phyloP scores from a whole-genome alignment of 2,329 filamentous ascomycete species.

The Akanthomyces lecanii region DNA sequence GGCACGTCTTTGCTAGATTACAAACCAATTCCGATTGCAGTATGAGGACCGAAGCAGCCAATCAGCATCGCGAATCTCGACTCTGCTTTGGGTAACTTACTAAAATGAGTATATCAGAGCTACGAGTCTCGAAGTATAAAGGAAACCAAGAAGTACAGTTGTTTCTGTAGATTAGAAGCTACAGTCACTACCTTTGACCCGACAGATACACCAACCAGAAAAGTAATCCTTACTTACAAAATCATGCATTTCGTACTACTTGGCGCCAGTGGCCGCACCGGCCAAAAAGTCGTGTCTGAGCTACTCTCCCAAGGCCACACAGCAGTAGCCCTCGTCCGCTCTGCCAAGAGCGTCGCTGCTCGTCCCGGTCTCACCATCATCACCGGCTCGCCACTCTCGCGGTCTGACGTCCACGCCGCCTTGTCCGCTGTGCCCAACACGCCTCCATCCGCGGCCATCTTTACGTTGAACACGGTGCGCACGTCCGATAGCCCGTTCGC shows the following conservation, averaged over 20 bases:
- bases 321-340: constrained; percentile 37
- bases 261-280: constrained; percentile 41
- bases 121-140: not conserved
- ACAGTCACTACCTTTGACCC: not conserved
- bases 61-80: not conserved
- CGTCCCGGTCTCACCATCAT: constrained; percentile 29
- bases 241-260: constrained; percentile 39
- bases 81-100: not conserved
- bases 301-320: constrained; percentile 35
- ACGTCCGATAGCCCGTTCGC: constrained; percentile 39
- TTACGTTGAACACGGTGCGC: constrained; percentile 38
- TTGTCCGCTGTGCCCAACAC: constrained; percentile 21
- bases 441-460: constrained; percentile 30
- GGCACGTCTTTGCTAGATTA: not conserved
- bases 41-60: not conserved
- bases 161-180: not conserved
- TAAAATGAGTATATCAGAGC: not conserved
- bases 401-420: constrained; percentile 30
- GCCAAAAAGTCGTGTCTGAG: constrained; percentile 38
- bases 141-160: not conserved
- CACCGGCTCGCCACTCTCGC: constrained; percentile 33
- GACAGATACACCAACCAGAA: not conserved
- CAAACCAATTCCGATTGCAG: constrained; percentile 8
- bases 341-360: constrained; percentile 19
- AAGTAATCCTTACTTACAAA: not conserved